Evolutionary conservation across 2,329 filamentous ascomycete genomes (phyloP).

Genomic region (Neopestalotiopsis rosae): DNA sequence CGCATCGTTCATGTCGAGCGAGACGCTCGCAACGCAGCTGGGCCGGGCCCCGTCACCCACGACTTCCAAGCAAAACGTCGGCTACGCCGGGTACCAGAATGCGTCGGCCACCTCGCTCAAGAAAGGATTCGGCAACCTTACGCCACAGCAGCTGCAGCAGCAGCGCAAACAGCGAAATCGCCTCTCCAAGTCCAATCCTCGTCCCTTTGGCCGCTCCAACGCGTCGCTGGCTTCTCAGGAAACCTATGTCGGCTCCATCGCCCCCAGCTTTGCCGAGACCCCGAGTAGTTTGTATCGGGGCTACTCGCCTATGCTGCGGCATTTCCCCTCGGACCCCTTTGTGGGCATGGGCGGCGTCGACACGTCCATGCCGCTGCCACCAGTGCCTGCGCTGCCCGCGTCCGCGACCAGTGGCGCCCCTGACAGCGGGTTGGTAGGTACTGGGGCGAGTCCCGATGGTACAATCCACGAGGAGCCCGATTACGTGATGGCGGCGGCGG

Average conservation of each 20-base stretch:
- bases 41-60: not conserved
- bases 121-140: not conserved
- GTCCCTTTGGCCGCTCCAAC: not conserved
- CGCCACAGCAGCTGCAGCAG: not conserved
- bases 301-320: not conserved
- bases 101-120: constrained; percentile 19
- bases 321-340: not conserved
- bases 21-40: not conserved
- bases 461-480: not conserved
- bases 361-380: not conserved
- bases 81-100: constrained; percentile 3
- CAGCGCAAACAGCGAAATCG: constrained; percentile 9
- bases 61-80: not conserved
- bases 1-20: not conserved
- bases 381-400: not conserved
- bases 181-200: constrained; percentile 1
- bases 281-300: not conserved
- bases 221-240: constrained; percentile 5
- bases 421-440: not conserved
- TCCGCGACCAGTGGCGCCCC: not conserved
- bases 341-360: not conserved
- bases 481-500: not conserved
- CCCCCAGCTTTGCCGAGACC: not conserved
- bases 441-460: not conserved
- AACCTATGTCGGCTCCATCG: not conserved